Conservation (phyloP, 208 protist species). For the Eutreptiella sp. region DNA sequence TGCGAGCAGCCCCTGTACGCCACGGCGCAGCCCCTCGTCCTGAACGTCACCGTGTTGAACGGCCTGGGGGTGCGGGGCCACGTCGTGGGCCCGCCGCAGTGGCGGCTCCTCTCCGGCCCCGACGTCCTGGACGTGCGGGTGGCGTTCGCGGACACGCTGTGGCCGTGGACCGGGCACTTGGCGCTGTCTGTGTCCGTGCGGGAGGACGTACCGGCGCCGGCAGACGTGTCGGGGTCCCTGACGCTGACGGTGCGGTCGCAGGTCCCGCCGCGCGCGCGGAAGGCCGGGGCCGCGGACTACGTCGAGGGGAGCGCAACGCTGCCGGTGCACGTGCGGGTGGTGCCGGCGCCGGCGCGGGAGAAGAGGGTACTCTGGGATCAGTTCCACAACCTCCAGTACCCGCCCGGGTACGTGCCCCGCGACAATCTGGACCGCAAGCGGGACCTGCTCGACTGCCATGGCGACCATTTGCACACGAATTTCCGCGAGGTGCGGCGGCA, state of each 20-base stretch:
- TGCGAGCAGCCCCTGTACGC: slow-evolving; percentile 77
- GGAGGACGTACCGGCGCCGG: neutral
- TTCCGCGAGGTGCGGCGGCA: slow-evolving; percentile 65
- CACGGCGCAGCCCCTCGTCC: slow-evolving; percentile 52
- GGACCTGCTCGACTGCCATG: slow-evolving; percentile 80
- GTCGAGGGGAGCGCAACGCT: slow-evolving; percentile 16
- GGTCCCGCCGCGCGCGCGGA: no score
- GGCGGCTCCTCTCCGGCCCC: slow-evolving; percentile 9
- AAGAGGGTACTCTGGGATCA: slow-evolving; percentile 85
- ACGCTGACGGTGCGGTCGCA: no score
- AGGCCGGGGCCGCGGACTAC: no score
- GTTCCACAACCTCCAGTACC: slow-evolving; percentile 87
- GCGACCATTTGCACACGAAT: slow-evolving; percentile 93
- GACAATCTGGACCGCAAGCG: slow-evolving; percentile 65
- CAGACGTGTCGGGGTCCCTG: no score
- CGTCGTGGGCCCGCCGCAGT: slow-evolving; percentile 22
- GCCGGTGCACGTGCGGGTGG: slow-evolving; percentile 42
- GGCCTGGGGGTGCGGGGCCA: slow-evolving; percentile 40
- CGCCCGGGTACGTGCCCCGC: slow-evolving; percentile 79
- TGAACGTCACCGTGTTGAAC: slow-evolving; percentile 89
- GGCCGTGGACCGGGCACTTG: slow-evolving; percentile 72
- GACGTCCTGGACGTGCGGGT: slow-evolving; percentile 32
- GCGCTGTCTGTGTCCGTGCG: slow-evolving; percentile 44
- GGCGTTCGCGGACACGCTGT: slow-evolving; percentile 41
- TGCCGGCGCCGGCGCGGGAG: slow-evolving; percentile 54